Conservation (phyloP, 768 basidiomycete genomes). For the Russula sp. region DNA sequence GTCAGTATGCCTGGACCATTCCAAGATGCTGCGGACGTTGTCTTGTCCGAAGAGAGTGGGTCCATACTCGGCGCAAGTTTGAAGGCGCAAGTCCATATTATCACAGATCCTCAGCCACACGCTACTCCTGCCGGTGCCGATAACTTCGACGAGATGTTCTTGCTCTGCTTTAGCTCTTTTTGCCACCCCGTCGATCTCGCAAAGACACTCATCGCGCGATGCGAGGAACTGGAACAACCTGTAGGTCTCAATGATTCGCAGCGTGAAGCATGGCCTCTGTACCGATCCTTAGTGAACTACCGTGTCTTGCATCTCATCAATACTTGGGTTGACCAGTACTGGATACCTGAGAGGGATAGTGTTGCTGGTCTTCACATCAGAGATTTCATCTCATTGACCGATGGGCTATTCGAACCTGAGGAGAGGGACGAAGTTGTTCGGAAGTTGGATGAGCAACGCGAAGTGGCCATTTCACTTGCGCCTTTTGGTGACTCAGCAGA, state of each 20-base stretch:
- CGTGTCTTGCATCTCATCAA: conserved; percentile 10
- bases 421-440: conserved; percentile 3
- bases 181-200: conserved; percentile 9
- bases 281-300: neutral
- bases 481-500: neutral
- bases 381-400: neutral
- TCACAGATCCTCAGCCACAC: conserved; percentile 13
- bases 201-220: conserved; percentile 9
- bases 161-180: conserved; percentile 13
- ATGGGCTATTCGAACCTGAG: neutral
- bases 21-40: neutral
- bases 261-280: conserved; percentile 1
- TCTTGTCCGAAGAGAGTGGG: neutral
- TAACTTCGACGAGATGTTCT: conserved; percentile 1
- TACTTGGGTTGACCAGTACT: conserved; percentile 12
- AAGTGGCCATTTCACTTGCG: conserved; percentile 5
- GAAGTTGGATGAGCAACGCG: conserved; percentile 4
- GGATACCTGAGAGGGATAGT: conserved; percentile 8
- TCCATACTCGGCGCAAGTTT: conserved; percentile 10
- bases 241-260: neutral
- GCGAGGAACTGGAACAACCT: conserved; percentile 7
- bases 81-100: neutral
- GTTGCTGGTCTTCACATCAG: conserved; percentile 15
- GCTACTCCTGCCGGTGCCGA: neutral
- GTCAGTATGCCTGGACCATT: conserved; percentile 9